Percentiles rank a stretch among this genome's conserved stretches.
Evolutionary conservation across 2,329 filamentous ascomycete genomes (phyloP).

Genomic region (Colletotrichum musicola): DNA sequence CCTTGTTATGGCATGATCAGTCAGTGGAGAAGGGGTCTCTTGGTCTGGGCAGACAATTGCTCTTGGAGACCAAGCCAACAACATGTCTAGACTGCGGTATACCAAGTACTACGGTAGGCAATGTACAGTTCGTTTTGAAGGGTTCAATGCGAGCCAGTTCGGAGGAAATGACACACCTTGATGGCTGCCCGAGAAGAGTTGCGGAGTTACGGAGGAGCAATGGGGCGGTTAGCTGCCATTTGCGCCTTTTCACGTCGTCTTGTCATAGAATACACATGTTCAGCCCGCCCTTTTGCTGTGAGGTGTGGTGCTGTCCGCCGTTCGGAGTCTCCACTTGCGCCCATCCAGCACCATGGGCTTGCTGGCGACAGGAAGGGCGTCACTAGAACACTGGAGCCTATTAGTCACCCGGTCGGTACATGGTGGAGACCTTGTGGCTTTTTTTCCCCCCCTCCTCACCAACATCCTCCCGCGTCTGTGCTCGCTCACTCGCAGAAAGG

Average conservation of each 20-base stretch:
- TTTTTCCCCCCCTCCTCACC: not conserved
- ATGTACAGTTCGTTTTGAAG: not conserved
- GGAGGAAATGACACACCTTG: not conserved
- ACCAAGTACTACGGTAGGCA: no score
- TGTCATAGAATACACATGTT: conserved; percentile 11
- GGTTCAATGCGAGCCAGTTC: not conserved
- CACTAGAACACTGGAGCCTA: not conserved
- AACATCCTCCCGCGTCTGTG: conserved; percentile 5
- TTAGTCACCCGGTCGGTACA: not conserved
- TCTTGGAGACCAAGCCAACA: no score
- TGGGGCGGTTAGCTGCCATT: conserved; percentile 22
- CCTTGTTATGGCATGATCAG: conserved; percentile 10
- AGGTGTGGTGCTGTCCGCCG: not conserved
- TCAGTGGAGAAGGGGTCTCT: not conserved
- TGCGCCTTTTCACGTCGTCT: conserved; percentile 29
- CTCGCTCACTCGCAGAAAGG: not conserved
- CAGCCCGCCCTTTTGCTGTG: not conserved
- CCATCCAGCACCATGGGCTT: not conserved
- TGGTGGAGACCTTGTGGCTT: not conserved
- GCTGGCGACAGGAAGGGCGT: conserved; percentile 32
- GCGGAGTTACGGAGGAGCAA: not conserved
- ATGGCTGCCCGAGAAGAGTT: not conserved
- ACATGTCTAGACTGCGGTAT: no score
- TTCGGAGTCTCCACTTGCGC: conserved; percentile 9
- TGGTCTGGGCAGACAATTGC: no score